phyloP scores from a whole-genome alignment of 495 filamentous ascomycete genomes.

The Lepidopterella palustris region DNA sequence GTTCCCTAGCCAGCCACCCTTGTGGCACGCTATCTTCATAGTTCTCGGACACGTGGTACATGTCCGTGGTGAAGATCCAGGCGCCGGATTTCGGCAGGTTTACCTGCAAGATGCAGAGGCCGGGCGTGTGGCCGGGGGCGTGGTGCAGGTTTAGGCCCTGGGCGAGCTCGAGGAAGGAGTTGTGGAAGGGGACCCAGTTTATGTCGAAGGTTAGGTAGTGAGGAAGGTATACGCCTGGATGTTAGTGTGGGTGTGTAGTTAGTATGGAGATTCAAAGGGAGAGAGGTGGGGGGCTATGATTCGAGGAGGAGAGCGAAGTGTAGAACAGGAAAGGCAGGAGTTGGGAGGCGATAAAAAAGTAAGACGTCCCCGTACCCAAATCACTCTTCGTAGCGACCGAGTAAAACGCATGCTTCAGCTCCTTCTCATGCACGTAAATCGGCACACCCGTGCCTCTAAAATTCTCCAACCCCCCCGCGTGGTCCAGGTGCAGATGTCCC shows the following conservation, averaged over 20 bases:
- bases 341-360: no score
- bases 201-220: slow-evolving; percentile 37
- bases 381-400: slow-evolving; percentile 42
- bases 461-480: slow-evolving; percentile 49
- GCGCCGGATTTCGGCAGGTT: slow-evolving; percentile 39
- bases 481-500: slow-evolving; percentile 50
- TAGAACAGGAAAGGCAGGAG: background rate
- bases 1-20: slow-evolving; percentile 42
- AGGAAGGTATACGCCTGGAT: slow-evolving; percentile 38
- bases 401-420: slow-evolving; percentile 47
- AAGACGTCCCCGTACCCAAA: no score
- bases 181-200: slow-evolving; percentile 29
- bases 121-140: slow-evolving; percentile 40
- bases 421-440: slow-evolving; percentile 49
- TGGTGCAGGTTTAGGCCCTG: slow-evolving; percentile 39
- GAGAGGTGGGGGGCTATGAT: no score
- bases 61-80: slow-evolving; percentile 43
- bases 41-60: slow-evolving; percentile 42
- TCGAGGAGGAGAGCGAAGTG: background rate
- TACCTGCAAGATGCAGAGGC: slow-evolving; percentile 38
- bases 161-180: slow-evolving; percentile 33
- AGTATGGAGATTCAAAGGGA: background rate
- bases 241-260: background rate
- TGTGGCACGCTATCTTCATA: slow-evolving; percentile 36
- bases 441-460: slow-evolving; percentile 45